A percentile compares a stretch with the other conserved stretches of the same genome.
phyloP scores from a whole-genome alignment of 176 grass and related monocot species.

The Saccharum officinarum region DNA sequence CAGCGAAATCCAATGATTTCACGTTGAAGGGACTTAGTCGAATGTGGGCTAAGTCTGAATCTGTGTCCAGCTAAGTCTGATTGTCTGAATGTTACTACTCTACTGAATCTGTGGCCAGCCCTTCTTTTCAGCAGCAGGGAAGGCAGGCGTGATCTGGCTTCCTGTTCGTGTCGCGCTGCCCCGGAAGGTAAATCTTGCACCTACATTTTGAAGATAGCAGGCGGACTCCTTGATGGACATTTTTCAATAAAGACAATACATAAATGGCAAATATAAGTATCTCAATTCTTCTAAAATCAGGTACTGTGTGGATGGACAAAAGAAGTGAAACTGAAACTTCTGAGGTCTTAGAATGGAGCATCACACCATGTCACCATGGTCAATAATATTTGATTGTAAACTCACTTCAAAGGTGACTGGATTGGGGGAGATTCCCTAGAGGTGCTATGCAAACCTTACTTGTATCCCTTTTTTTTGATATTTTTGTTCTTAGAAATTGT shows the following conservation, averaged over 20 bases:
- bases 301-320: neutral
- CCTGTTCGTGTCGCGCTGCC: too few relatives aligned
- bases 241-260: too few relatives aligned
- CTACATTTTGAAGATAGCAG: too few relatives aligned
- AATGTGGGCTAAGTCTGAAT: neutral
- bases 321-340: neutral
- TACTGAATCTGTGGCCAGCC: too few relatives aligned
- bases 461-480: neutral
- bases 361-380: neutral
- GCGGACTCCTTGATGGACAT: too few relatives aligned
- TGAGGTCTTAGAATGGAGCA: neutral
- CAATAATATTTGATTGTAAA: neutral
- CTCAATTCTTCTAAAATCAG: neutral
- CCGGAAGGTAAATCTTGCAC: too few relatives aligned
- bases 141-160: neutral
- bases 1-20: conserved; percentile 26
- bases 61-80: too few relatives aligned
- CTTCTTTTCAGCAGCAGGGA: too few relatives aligned
- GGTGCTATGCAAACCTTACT: neutral
- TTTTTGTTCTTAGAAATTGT: neutral
- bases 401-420: too few relatives aligned
- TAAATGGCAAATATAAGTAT: too few relatives aligned
- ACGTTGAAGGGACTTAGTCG: neutral
- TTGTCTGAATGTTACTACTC: too few relatives aligned
- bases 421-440: too few relatives aligned